These are phyloP conservation scores for Cyberlindnera sargentensis DNA, from an alignment of 805 yeast species.

Conservation along the genomic window DNA sequence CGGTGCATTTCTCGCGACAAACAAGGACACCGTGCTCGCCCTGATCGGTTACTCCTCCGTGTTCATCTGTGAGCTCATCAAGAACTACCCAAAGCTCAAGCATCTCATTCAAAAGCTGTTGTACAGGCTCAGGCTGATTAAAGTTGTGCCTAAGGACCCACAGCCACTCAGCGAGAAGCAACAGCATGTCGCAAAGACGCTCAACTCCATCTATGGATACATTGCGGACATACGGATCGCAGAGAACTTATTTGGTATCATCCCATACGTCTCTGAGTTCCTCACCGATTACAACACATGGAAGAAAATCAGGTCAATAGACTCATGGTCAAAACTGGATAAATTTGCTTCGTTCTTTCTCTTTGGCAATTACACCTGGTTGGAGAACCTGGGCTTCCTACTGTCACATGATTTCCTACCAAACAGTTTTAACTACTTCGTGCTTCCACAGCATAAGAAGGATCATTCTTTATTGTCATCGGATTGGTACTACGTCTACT, in stretches of 20 bases:
- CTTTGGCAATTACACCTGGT: constrained; percentile 13
- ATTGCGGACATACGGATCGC: constrained; percentile 17
- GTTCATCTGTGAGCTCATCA: constrained; percentile 12
- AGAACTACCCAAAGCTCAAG: constrained; percentile 13
- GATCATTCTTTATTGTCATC: constrained; percentile 6
- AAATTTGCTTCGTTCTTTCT: constrained; percentile 8
- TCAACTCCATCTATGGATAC: constrained; percentile 13
- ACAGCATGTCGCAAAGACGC: constrained; percentile 1
- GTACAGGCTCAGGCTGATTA: constrained; percentile 5
- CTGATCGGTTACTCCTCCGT: constrained; percentile 12
- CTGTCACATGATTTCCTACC: constrained; percentile 15
- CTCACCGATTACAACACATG: constrained; percentile 11
- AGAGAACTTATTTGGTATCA: constrained; percentile 13
- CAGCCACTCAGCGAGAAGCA: constrained; percentile 7
- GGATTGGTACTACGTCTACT: constrained; percentile 19
- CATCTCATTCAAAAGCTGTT: constrained; percentile 6
- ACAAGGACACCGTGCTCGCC: constrained; percentile 13
- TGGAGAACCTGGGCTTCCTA: constrained; percentile 17
- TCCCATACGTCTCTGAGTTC: constrained; percentile 15
- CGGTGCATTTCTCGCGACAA: constrained; percentile 5
- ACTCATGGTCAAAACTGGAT: constrained; percentile 8
- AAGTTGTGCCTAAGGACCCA: not conserved
- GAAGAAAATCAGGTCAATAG: constrained; percentile 5
- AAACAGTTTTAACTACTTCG: constrained; percentile 6
- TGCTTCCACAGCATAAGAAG: constrained; percentile 8